Base-by-base conservation (phyloP, 78 protist genomes). In the Diacronema lutheri region DNA sequence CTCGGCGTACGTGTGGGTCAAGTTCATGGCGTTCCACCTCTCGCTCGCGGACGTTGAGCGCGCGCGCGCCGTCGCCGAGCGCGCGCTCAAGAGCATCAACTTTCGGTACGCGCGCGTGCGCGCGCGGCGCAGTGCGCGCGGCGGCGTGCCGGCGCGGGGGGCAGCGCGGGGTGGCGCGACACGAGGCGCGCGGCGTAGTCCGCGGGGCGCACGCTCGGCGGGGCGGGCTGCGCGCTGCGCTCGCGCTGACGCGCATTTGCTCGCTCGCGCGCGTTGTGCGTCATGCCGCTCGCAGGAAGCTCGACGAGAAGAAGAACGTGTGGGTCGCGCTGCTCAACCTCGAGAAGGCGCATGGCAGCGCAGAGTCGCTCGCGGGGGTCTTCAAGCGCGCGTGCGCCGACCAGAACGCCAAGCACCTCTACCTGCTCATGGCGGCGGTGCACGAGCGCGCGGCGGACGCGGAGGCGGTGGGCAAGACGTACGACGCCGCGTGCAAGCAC, bases 281-380 rank as follows among this genome's bases (percentile, higher is more conserved):
- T 21, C 21, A 7, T 55, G 33, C 4, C 46, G 35, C 33, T 2
- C 38, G 37, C 29, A n/a, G 21, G 33, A n/a, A 76, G 21, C 29
- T 41, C 14, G 50, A 46, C 23, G 98, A 95, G 88, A 85, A 81
- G 68, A n/a, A 90, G 85, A 97, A 97, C 89, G 88, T 97, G 41
- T 97, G 97, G 97, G 90, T 88, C 33, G 97, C 99, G 31, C 40
- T 77, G 41, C 83, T 95, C 88, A 97, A 97, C 77, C 88, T 97
- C 25, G 99, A 97, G 86, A 85, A 88, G 46, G 33, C 40, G 29
- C 91, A 88, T 86, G 99, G 99, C 35, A 74, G 88, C 0, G 60
- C 72, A 5, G 95, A 86, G 37, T 7, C 88, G 61, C 68, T 93
- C 21, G 16, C 58, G 23, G 72, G n/a, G 25, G 57, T 90, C 33